These are phyloP conservation scores for Sugiyamaella sp. DNA, from an alignment of 1,139 yeast species.

Conservation along the genomic window DNA sequence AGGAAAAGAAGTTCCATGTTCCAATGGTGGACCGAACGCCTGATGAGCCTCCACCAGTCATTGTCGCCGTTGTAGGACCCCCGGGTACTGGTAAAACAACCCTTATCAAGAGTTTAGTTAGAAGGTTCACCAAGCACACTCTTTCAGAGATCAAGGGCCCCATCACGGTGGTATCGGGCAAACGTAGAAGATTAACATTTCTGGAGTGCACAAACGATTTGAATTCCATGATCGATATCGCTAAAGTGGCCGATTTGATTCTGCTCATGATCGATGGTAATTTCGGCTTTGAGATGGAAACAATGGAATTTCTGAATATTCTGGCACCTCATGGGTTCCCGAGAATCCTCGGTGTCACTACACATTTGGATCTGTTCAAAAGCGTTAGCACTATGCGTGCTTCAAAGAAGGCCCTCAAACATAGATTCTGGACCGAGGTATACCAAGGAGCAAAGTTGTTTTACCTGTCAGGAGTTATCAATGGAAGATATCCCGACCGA, in stretches of 20 bases:
- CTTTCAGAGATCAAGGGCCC: conserved; percentile 91
- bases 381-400: conserved; percentile 88
- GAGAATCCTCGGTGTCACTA: conserved; percentile 90
- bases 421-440: conserved; percentile 98
- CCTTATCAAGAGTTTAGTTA: conserved; percentile 82
- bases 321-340: conserved; percentile 99
- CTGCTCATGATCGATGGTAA: conserved; percentile 91
- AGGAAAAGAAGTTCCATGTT: conserved; percentile 86
- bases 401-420: conserved; percentile 87
- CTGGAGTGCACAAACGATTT: conserved; percentile 92
- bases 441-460: conserved; percentile 97
- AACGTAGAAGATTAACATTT: conserved; percentile 88
- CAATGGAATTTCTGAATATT: conserved; percentile 95
- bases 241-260: conserved; percentile 93
- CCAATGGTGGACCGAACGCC: conserved; percentile 99
- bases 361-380: conserved; percentile 93
- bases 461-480: conserved; percentile 91
- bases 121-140: conserved; percentile 87
- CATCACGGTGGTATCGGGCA: conserved; percentile 96
- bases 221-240: conserved; percentile 94
- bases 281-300: conserved; percentile 98
- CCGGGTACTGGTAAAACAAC: conserved; percentile 99
- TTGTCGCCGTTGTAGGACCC: conserved; percentile 97
- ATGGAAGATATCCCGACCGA: conserved; percentile 97
- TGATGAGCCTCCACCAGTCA: conserved; percentile 96